phyloP scores from a whole-genome alignment of 2,329 filamentous ascomycete genomes.

The Fusarium sp. region DNA sequence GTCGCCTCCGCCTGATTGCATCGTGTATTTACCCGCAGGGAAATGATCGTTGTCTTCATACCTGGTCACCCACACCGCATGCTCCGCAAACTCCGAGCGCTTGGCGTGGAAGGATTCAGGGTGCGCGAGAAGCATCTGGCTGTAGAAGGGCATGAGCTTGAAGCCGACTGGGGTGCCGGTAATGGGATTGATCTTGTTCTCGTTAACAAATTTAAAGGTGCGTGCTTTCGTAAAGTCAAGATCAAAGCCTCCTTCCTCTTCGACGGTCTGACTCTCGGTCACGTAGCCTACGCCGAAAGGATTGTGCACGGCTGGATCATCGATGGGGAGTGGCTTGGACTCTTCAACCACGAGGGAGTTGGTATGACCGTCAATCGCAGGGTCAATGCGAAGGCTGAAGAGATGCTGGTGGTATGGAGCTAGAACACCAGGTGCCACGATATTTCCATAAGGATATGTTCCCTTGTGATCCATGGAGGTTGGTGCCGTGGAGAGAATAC shows the following conservation, averaged over 20 bases:
- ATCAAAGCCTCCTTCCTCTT: constrained; percentile 57
- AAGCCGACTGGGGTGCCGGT: constrained; percentile 57
- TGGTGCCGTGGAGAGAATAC: constrained; percentile 56
- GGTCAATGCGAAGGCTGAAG: constrained; percentile 72
- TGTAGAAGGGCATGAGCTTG: constrained; percentile 56
- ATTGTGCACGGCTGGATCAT: constrained; percentile 54
- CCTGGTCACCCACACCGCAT: constrained; percentile 57
- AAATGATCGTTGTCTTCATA: constrained; percentile 55
- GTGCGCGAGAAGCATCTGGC: constrained; percentile 55
- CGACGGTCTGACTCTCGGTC: constrained; percentile 54
- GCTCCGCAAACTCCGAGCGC: constrained; percentile 54
- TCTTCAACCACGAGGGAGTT: constrained; percentile 61
- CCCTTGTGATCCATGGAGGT: constrained; percentile 63
- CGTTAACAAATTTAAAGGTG: constrained; percentile 60
- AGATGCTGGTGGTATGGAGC: constrained; percentile 76
- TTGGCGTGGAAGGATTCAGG: constrained; percentile 50
- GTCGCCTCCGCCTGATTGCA: constrained; percentile 57
- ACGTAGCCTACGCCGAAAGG: constrained; percentile 60
- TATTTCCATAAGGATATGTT: constrained; percentile 62
- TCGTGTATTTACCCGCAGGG: constrained; percentile 54
- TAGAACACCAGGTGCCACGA: constrained; percentile 68
- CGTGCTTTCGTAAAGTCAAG: constrained; percentile 60
- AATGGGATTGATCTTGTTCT: constrained; percentile 51
- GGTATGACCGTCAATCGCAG: constrained; percentile 66
- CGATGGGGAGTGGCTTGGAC: constrained; percentile 53